A percentile compares a stretch with the other conserved stretches of the same genome.
Conservation (phyloP, 352 stramenopile genomes). For the Thalassiosira hispida region DNA sequence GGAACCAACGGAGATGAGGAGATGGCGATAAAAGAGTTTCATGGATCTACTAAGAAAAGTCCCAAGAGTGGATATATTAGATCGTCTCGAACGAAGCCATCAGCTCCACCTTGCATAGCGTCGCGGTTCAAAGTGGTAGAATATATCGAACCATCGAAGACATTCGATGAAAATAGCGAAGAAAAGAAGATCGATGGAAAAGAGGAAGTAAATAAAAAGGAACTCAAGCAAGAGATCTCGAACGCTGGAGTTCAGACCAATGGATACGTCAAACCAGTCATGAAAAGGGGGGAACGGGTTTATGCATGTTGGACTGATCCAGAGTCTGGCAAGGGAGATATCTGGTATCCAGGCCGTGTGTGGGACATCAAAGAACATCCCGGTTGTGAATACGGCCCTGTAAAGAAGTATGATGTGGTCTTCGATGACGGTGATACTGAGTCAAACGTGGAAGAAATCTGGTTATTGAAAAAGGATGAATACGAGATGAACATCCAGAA, state of each 20-base stretch:
- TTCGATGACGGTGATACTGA: conserved; percentile 39
- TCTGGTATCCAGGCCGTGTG: conserved; percentile 30
- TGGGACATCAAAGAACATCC: conserved; percentile 17
- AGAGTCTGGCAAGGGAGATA: background rate
- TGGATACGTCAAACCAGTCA: conserved; percentile 3
- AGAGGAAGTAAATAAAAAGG: background rate
- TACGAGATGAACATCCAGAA: conserved; percentile 27
- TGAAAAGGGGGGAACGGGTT: conserved; percentile 24
- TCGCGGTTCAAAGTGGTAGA: conserved; percentile 12
- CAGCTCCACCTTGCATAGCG: background rate
- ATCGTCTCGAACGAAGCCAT: background rate
- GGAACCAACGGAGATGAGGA: background rate
- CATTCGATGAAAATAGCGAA: background rate
- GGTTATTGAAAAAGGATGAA: conserved; percentile 31
- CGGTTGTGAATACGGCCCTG: conserved; percentile 15
- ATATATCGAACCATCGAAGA: conserved; percentile 7
- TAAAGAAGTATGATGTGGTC: conserved; percentile 14
- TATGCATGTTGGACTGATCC: conserved; percentile 25
- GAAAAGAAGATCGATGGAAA: background rate
- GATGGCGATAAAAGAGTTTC: background rate
- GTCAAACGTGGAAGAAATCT: conserved; percentile 18
- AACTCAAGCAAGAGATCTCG: background rate
- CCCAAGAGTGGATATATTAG: background rate
- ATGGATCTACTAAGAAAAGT: background rate
- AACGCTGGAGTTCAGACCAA: background rate